Conservation (phyloP, 208 protist genomes). For the Trypanosoma cruzi region DNA sequence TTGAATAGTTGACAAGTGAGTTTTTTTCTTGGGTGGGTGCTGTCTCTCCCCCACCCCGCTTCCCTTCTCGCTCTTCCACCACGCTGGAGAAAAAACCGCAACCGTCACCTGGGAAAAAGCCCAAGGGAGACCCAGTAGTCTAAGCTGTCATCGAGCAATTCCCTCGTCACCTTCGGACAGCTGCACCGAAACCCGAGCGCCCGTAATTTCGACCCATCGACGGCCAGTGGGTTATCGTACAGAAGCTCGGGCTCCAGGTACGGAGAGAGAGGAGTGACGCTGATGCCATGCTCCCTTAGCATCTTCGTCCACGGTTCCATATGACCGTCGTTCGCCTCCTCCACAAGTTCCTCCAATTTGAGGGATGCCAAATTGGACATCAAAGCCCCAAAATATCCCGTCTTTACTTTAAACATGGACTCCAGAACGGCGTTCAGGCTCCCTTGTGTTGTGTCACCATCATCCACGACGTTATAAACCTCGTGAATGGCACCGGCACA, state of each 20-base stretch:
- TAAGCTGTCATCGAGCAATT: conserved; percentile 34
- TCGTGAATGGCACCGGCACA: conserved; percentile 31
- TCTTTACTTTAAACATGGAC: conserved; percentile 89
- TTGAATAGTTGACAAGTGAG: not conserved
- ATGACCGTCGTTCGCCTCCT: conserved; percentile 91
- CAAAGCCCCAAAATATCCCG: conserved; percentile 69
- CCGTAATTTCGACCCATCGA: conserved; percentile 75
- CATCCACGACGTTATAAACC: conserved; percentile 93
- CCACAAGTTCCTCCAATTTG: conserved; percentile 38
- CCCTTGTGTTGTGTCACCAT: conserved; percentile 86
- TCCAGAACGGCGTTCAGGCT: conserved; percentile 79
- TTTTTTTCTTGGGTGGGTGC: too few relatives aligned
- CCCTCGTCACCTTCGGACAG: conserved; percentile 36
- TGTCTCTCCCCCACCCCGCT: too few relatives aligned
- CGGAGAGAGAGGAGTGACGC: conserved; percentile 83
- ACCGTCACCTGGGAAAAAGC: conserved; percentile 27
- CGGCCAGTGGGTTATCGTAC: conserved; percentile 70
- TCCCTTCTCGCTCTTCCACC: too few relatives aligned
- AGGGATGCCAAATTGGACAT: conserved; percentile 71
- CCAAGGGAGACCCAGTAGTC: conserved; percentile 36
- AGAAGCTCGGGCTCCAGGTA: conserved; percentile 92
- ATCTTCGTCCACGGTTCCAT: conserved; percentile 89
- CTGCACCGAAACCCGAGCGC: conserved; percentile 42
- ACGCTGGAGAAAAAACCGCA: not conserved
- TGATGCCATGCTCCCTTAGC: conserved; percentile 63